These are phyloP conservation scores for Camellia sinensis DNA, from an alignment of 148 eudicot genomes.

Conservation along the genomic window DNA sequence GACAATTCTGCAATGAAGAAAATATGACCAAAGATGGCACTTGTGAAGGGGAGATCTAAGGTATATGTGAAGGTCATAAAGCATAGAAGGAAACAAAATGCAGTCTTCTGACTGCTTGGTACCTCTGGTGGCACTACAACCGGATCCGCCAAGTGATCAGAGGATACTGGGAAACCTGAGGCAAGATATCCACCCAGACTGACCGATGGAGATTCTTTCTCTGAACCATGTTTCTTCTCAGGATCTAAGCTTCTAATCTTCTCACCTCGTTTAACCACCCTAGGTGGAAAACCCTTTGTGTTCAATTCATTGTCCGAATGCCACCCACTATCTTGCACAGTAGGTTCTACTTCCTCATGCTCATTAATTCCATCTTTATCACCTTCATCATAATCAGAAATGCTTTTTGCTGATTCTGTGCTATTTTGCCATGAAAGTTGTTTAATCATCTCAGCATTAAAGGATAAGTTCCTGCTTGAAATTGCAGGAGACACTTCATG, in stretches of 20 bases:
- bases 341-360: slow-evolving; percentile 37
- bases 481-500: slow-evolving; percentile 35
- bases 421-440: slow-evolving; percentile 46
- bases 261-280: slow-evolving; percentile 38
- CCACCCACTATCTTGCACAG: slow-evolving; percentile 52
- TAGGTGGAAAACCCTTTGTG: slow-evolving; percentile 58
- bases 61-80: background rate
- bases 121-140: slow-evolving; percentile 92
- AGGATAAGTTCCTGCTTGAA: slow-evolving; percentile 49
- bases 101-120: slow-evolving; percentile 17
- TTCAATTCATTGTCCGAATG: slow-evolving; percentile 78
- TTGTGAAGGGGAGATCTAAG: too few relatives aligned
- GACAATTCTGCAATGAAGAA: too few relatives aligned
- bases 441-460: slow-evolving; percentile 49
- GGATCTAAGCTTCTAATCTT: slow-evolving; percentile 32
- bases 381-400: slow-evolving; percentile 71
- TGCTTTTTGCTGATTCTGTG: slow-evolving; percentile 47
- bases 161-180: slow-evolving; percentile 34
- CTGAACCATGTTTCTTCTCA: slow-evolving; percentile 32
- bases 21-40: too few relatives aligned
- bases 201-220: slow-evolving; percentile 28
- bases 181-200: slow-evolving; percentile 26
- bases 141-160: slow-evolving; percentile 54
- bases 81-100: slow-evolving; percentile 5
- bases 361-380: slow-evolving; percentile 46